Conservation (phyloP, 768 basidiomycete species). For the Suillus paluster region DNA sequence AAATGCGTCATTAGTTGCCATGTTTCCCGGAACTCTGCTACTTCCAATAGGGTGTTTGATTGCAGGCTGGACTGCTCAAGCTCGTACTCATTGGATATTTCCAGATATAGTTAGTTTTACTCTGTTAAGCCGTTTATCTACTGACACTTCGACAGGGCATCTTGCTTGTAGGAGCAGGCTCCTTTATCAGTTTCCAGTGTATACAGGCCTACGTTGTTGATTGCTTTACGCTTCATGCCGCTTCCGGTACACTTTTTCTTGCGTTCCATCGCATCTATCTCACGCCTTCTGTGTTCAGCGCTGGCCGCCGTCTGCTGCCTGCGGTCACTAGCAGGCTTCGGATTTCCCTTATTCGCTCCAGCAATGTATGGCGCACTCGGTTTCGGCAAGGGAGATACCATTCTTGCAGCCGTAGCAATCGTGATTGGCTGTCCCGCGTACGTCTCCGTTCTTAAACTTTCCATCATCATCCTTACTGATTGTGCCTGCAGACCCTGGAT, state of each 20-base stretch:
- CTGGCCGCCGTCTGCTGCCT: conserved; percentile 67
- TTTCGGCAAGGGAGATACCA: conserved; percentile 69
- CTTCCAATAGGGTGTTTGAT: conserved; percentile 73
- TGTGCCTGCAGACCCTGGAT: conserved; percentile 43
- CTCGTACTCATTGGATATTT: conserved; percentile 66
- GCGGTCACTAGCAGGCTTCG: conserved; percentile 71
- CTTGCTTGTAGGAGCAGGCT: conserved; percentile 55
- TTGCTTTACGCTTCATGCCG: conserved; percentile 65
- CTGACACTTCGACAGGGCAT: conserved; percentile 49
- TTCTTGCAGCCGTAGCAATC: conserved; percentile 63
- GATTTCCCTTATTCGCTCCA: conserved; percentile 79
- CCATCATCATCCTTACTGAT: not conserved
- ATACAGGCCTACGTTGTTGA: conserved; percentile 75
- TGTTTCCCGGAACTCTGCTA: conserved; percentile 60
- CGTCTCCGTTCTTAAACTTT: conserved; percentile 8
- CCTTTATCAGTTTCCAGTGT: conserved; percentile 62
- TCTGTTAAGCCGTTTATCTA: conserved; percentile 8
- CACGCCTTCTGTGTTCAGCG: conserved; percentile 40
- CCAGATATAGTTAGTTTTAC: conserved; percentile 59
- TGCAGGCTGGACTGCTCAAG: conserved; percentile 70
- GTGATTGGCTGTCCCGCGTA: conserved; percentile 60
- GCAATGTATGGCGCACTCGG: conserved; percentile 68
- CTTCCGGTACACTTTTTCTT: conserved; percentile 52
- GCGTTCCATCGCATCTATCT: not conserved
- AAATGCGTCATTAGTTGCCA: conserved; percentile 46